A percentile compares a stretch with the other conserved stretches of the same genome.
These are phyloP conservation scores for Solanum dulcamara DNA, from an alignment of 257 asterid genomes.

Conservation along the genomic window DNA sequence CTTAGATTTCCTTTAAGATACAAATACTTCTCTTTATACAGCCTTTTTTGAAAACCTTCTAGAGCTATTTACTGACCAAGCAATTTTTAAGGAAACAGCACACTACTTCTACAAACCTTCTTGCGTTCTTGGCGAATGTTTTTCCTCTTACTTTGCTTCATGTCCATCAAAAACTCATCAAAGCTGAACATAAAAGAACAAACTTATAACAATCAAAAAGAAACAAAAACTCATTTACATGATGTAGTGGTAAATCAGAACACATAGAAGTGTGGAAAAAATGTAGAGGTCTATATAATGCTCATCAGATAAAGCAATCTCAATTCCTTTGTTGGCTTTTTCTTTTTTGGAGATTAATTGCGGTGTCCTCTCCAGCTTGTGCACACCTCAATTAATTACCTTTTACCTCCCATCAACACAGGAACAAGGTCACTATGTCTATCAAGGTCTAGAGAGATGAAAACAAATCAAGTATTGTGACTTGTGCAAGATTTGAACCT, in stretches of 20 bases:
- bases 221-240: not conserved
- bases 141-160: conserved; percentile 95
- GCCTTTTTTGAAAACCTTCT: not conserved
- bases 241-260: not conserved
- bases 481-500: not conserved
- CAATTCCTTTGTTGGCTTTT: not conserved
- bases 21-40: not conserved
- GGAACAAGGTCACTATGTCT: not conserved
- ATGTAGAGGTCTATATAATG: not conserved
- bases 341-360: not conserved
- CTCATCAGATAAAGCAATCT: not conserved
- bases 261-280: not conserved
- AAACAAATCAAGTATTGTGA: not conserved
- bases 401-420: not conserved
- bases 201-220: not conserved
- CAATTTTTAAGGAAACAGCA: not conserved
- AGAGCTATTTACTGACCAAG: not conserved
- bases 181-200: conserved; percentile 35
- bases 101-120: conserved; percentile 36
- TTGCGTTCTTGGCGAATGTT: conserved; percentile 98
- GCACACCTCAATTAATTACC: not conserved
- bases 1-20: not conserved
- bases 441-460: not conserved
- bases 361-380: not conserved
- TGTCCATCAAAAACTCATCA: conserved; percentile 94